These are phyloP conservation scores for Drechslerella stenobrocha DNA, from an alignment of 2,329 filamentous ascomycete genomes.

Conservation along the genomic window DNA sequence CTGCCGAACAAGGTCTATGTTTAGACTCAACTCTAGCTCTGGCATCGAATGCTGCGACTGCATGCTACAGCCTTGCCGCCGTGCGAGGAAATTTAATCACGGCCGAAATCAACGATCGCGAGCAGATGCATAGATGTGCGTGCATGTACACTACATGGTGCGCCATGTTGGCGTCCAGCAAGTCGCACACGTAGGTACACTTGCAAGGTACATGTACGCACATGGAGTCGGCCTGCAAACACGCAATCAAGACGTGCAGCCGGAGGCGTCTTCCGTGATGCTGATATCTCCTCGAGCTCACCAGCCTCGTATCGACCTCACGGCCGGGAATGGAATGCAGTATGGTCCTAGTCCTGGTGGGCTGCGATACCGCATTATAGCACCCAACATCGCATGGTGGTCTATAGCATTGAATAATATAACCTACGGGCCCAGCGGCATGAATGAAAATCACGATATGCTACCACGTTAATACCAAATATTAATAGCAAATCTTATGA, in stretches of 20 bases:
- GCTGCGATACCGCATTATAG: neutral
- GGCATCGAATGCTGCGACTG: no score
- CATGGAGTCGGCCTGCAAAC: neutral
- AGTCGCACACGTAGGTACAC: conserved; percentile 5
- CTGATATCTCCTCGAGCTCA: neutral
- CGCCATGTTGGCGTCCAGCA: neutral
- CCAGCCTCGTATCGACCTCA: neutral
- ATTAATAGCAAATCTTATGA: conserved; percentile 2
- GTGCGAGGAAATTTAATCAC: neutral
- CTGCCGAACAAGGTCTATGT: no score
- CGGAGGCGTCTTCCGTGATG: conserved; percentile 5
- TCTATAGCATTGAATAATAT: neutral
- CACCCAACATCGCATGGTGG: neutral
- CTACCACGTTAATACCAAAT: neutral
- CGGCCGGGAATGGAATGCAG: neutral
- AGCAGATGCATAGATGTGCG: neutral
- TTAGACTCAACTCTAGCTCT: no score
- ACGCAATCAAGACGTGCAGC: neutral
- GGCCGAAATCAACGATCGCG: neutral
- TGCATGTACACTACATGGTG: neutral
- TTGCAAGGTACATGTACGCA: neutral
- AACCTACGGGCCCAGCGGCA: no score
- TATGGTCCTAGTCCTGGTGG: neutral
- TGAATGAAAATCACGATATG: no score
- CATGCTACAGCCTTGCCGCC: conserved; percentile 1